Evolutionary conservation across 768 basidiomycete species (phyloP).

Genomic region (Agaricus sinodeliciosus): DNA sequence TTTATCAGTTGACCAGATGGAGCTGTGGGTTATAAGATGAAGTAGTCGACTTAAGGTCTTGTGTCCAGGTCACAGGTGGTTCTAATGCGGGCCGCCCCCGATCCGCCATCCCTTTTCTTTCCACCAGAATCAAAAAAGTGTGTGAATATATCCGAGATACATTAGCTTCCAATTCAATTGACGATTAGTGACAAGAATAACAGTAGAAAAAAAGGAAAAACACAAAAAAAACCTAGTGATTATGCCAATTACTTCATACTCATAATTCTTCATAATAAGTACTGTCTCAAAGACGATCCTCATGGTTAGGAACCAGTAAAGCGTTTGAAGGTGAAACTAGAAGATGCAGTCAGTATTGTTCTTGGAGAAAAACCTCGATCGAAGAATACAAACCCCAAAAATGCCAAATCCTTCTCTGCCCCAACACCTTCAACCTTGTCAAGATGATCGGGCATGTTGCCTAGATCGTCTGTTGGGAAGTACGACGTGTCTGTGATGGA

Average conservation of each 20-base stretch:
- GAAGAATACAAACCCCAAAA: slow-evolving; percentile 47
- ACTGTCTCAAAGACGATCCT: background rate
- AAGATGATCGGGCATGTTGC: slow-evolving; percentile 56
- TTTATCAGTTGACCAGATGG: background rate
- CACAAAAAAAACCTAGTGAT: slow-evolving; percentile 1
- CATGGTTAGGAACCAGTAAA: slow-evolving; percentile 30
- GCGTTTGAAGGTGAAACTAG: slow-evolving; percentile 82
- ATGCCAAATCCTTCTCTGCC: slow-evolving; percentile 63
- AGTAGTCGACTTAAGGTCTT: too few species aligned
- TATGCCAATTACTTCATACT: background rate
- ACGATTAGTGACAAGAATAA: slow-evolving; percentile 9
- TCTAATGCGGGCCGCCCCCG: background rate
- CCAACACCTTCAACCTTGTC: slow-evolving; percentile 56
- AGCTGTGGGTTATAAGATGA: background rate
- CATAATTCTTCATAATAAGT: background rate
- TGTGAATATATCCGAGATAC: too few species aligned
- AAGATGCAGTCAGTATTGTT: background rate
- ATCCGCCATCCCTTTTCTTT: background rate
- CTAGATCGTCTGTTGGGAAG: slow-evolving; percentile 93
- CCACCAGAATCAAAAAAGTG: background rate
- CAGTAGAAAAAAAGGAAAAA: background rate
- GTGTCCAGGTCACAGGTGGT: background rate
- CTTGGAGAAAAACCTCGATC: background rate
- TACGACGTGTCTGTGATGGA: slow-evolving; percentile 93
- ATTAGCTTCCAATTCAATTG: slow-evolving; percentile 7